Conservation (phyloP, 2,329 filamentous ascomycete genomes). For the Cyphellophora europaea region DNA sequence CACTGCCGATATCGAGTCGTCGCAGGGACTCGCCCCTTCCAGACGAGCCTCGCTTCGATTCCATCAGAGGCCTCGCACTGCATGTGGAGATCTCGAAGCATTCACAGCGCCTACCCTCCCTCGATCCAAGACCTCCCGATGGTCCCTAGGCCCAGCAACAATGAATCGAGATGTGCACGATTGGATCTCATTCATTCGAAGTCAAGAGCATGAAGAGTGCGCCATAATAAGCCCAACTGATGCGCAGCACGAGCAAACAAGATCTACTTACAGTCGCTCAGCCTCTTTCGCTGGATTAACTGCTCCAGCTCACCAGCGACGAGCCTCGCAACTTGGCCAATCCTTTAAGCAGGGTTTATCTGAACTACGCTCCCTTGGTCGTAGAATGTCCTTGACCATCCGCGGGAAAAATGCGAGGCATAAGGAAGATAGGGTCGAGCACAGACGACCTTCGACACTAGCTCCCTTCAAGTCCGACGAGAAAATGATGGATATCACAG, state of each 20-base stretch:
- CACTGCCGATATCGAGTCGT: too few species aligned
- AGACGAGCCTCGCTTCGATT: not conserved
- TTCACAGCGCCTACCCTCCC: not conserved
- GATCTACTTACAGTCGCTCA: too few species aligned
- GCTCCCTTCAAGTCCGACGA: conserved; percentile 5
- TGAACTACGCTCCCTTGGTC: conserved; percentile 14
- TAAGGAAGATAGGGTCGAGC: conserved; percentile 12
- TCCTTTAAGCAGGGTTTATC: conserved; percentile 17
- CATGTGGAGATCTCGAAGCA: not conserved
- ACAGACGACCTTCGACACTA: conserved; percentile 6
- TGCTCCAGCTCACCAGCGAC: conserved; percentile 10
- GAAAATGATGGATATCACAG: conserved; percentile 14
- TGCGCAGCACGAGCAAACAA: not conserved
- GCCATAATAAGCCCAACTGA: not conserved
- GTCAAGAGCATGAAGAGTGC: conserved; percentile 8
- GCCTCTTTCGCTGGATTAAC: too few species aligned
- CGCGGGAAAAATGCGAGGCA: conserved; percentile 9
- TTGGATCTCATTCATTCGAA: conserved; percentile 10
- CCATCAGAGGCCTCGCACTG: not conserved
- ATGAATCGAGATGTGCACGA: conserved; percentile 10
- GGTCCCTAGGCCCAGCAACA: conserved; percentile 8
- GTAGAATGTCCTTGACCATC: conserved; percentile 18
- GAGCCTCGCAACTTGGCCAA: conserved; percentile 15
- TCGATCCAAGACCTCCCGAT: conserved; percentile 4
- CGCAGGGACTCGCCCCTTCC: not conserved